These are phyloP conservation scores for Kazachstania bromeliacearum DNA, from an alignment of 805 yeast species.

Conservation along the genomic window DNA sequence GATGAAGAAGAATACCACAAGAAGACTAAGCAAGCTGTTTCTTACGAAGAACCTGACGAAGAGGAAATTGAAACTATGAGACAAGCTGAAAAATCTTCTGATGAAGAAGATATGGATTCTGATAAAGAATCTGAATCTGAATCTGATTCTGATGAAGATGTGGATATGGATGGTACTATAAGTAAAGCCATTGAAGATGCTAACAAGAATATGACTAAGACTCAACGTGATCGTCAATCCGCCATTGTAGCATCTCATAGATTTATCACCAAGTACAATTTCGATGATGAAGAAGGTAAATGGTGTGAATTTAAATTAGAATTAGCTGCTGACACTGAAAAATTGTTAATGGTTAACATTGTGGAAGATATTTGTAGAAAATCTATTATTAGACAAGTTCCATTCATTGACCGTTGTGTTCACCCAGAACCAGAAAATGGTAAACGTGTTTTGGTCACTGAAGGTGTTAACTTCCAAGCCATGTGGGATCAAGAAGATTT, in stretches of 20 bases:
- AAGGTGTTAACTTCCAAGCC: conserved; percentile 94
- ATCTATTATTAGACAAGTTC: conserved; percentile 88
- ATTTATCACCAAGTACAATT: conserved; percentile 70
- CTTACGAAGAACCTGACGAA: conserved; percentile 92
- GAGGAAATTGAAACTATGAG: conserved; percentile 88
- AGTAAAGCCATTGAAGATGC: conserved; percentile 20
- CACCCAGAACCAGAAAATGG: conserved; percentile 67
- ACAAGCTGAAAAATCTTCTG: conserved; percentile 69
- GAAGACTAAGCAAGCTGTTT: conserved; percentile 75
- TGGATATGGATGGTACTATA: conserved; percentile 23
- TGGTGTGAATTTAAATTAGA: conserved; percentile 91
- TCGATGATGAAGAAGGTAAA: conserved; percentile 78
- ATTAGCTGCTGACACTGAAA: conserved; percentile 77
- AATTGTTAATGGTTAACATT: conserved; percentile 93
- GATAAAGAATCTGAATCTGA: conserved; percentile 33
- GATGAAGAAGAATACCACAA: conserved; percentile 50
- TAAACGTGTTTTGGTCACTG: conserved; percentile 76
- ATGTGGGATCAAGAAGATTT: conserved; percentile 98
- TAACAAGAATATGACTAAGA: conserved; percentile 36
- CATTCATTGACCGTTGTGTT: conserved; percentile 85
- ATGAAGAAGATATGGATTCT: conserved; percentile 46
- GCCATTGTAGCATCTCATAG: conserved; percentile 68
- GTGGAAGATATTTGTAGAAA: conserved; percentile 84
- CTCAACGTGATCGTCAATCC: conserved; percentile 76
- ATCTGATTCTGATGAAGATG: conserved; percentile 34